phyloP scores from a whole-genome alignment of 495 filamentous ascomycete genomes.

The Wilcoxina mikolae region DNA sequence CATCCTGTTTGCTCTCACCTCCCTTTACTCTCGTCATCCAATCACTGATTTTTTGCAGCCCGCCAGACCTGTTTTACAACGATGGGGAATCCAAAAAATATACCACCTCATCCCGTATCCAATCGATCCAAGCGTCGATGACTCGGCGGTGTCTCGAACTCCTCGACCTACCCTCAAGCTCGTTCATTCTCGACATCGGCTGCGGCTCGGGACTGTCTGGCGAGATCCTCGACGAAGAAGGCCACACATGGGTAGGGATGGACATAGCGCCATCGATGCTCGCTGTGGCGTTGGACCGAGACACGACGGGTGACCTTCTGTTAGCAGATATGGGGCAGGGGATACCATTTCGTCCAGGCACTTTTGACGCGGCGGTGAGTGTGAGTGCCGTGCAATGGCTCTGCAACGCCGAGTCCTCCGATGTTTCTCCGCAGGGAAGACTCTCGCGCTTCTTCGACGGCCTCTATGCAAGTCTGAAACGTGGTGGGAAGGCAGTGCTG shows the following conservation, averaged over 20 bases:
- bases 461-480: slow-evolving; percentile 67
- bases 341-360: slow-evolving; percentile 79
- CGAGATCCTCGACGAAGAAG: slow-evolving; percentile 50
- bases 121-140: slow-evolving; percentile 88
- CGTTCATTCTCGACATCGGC: slow-evolving; percentile 83
- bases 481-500: slow-evolving; percentile 83
- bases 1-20: slow-evolving; percentile 47
- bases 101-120: slow-evolving; percentile 91
- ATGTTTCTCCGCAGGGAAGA: slow-evolving; percentile 61
- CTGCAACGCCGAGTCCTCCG: slow-evolving; percentile 81
- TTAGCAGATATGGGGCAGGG: slow-evolving; percentile 92
- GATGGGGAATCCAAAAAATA: slow-evolving; percentile 89
- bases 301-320: slow-evolving; percentile 81
- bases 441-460: slow-evolving; percentile 78
- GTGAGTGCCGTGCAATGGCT: slow-evolving; percentile 96
- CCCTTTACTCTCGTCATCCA: not conserved
- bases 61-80: slow-evolving; percentile 92
- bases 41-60: slow-evolving; percentile 36
- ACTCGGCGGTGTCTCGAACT: slow-evolving; percentile 82
- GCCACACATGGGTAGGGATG: slow-evolving; percentile 85
- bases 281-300: slow-evolving; percentile 75
- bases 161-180: slow-evolving; percentile 63
- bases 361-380: slow-evolving; percentile 87
- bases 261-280: slow-evolving; percentile 91
- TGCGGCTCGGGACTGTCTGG: slow-evolving; percentile 91